phyloP scores from a whole-genome alignment of 768 basidiomycete species.

The Hygrophoropsis aurantiaca region DNA sequence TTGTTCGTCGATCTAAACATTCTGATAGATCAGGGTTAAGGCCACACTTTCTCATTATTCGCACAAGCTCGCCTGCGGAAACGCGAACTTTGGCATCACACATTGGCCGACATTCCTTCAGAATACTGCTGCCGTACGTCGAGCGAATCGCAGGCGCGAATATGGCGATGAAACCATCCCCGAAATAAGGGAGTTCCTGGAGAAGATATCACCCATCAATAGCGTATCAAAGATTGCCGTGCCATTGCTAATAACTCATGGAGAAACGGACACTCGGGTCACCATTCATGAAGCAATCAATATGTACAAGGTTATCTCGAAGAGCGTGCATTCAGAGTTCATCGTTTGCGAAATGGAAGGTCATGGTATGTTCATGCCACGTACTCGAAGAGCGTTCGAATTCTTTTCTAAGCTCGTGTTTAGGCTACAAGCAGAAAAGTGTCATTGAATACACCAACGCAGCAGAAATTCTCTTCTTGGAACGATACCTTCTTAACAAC shows the following conservation, averaged over 20 bases:
- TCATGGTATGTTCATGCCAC: slow-evolving; percentile 36
- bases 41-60: slow-evolving; percentile 43
- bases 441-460: slow-evolving; percentile 43
- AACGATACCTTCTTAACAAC: slow-evolving; percentile 30
- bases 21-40: slow-evolving; percentile 15
- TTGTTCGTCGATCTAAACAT: neutral
- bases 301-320: slow-evolving; percentile 31
- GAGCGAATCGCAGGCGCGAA: slow-evolving; percentile 34
- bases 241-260: slow-evolving; percentile 41
- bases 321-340: slow-evolving; percentile 31
- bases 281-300: slow-evolving; percentile 37
- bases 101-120: slow-evolving; percentile 43
- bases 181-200: slow-evolving; percentile 35
- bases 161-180: slow-evolving; percentile 43
- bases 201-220: slow-evolving; percentile 40
- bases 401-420: slow-evolving; percentile 5
- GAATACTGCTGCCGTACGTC: slow-evolving; percentile 38
- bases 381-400: neutral
- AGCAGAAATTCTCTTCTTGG: slow-evolving; percentile 37
- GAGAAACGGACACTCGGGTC: slow-evolving; percentile 40
- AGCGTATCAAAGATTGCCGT: slow-evolving; percentile 34
- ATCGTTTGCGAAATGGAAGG: slow-evolving; percentile 43
- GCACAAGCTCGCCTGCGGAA: slow-evolving; percentile 37
- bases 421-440: slow-evolving; percentile 44
- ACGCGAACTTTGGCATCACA: slow-evolving; percentile 40